Evolutionary conservation across 495 filamentous ascomycete species (phyloP), one percentile per base, ranked within the genome.

Genomic region (Penicillium coffeae): DNA sequence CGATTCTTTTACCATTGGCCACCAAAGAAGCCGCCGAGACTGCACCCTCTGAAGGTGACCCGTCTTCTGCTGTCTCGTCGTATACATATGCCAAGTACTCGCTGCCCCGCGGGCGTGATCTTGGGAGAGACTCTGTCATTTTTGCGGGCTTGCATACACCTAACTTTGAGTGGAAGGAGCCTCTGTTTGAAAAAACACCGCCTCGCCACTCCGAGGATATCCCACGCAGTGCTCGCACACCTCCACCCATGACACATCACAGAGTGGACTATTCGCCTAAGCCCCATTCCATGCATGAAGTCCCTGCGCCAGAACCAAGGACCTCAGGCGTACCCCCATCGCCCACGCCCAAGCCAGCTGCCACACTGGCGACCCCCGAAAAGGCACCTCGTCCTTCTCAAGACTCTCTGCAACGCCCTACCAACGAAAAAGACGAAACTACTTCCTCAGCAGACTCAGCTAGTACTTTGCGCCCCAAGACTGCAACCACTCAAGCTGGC

Each of bases 1-100:
- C 72, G 5, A 73, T 75, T 38, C 43, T 69, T 8, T 55, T 75
- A 1, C 68, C 66, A 9, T 39, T 63, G 12, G 46, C 47, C 4
- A 62, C 58, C 3, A 64, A 68, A 42, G 49, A 45, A 22, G 48
- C 42, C 13, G 42, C 56, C 19, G 18, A 49, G 4, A 38, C 25
- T 2, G 30, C 19, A 15, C 52, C 54, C 9, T 19, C 19, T 7
- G 69, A 69, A n/a, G 59, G 48, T 5, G 70, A 73, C 2, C 71
- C 63, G 8, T 69, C 66, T 8, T 69, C 66, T 3, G 73, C 81
- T 2, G 80, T 84, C 7, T 79, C 87, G 8, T 86, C 89, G 0
- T 91, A 95, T 61, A 84, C 82, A 18, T 92, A 96, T 59, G 83
- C 89, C 16, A 91, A 86, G 51, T 96, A 87, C 60, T 71, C 81